These are phyloP conservation scores for Ensete ventricosum DNA, from an alignment of 176 grass and related monocot species.

Conservation along the genomic window DNA sequence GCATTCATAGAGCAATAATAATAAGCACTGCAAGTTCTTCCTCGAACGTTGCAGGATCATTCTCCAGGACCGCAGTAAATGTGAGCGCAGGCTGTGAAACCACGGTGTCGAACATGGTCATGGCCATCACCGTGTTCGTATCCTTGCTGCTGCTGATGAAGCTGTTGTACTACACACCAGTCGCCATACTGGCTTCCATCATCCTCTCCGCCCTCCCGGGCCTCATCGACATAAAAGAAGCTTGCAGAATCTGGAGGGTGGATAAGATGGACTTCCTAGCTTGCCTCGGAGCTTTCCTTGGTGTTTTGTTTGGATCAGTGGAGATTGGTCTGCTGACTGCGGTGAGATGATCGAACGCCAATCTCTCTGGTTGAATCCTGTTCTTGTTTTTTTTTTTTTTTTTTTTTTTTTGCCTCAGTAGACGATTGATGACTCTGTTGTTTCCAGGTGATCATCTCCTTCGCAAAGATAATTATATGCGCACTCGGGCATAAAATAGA, in stretches of 20 bases:
- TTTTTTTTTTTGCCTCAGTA: no score
- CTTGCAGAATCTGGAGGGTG: slow-evolving; percentile 59
- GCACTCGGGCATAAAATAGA: slow-evolving; percentile 59
- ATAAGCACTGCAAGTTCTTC: no score
- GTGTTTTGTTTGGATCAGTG: slow-evolving; percentile 83
- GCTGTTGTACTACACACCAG: slow-evolving; percentile 84
- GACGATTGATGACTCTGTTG: not conserved
- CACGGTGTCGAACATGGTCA: slow-evolving; percentile 73
- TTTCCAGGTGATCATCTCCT: slow-evolving; percentile 72
- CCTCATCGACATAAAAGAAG: slow-evolving; percentile 76
- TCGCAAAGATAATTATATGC: slow-evolving; percentile 66
- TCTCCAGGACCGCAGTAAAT: slow-evolving; percentile 83
- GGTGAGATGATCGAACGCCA: slow-evolving; percentile 20
- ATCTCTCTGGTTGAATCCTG: no score
- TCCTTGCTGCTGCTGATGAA: slow-evolving; percentile 54
- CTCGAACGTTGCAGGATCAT: slow-evolving; percentile 48
- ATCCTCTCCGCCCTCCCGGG: slow-evolving; percentile 88
- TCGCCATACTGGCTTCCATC: slow-evolving; percentile 86
- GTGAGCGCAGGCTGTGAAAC: slow-evolving; percentile 77
- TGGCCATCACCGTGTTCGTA: slow-evolving; percentile 61
- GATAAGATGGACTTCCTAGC: slow-evolving; percentile 95
- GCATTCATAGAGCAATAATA: no score
- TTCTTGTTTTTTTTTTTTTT: no score
- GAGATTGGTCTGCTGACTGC: slow-evolving; percentile 84
- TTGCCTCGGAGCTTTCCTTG: slow-evolving; percentile 68